phyloP scores from a whole-genome alignment of 768 basidiomycete genomes.

The Asterophora lycoperdoides region DNA sequence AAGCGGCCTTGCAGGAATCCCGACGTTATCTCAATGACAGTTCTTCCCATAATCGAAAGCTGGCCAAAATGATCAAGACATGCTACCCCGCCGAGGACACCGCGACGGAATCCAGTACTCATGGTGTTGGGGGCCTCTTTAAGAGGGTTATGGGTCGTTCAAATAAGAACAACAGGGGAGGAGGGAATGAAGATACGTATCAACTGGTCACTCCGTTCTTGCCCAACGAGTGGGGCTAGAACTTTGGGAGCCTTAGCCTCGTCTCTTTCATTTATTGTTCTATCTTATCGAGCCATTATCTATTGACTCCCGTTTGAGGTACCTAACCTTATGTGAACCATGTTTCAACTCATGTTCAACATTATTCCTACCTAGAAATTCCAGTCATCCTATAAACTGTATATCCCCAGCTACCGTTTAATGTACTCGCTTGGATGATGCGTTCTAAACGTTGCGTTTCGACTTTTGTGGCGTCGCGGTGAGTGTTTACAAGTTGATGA shows the following conservation, averaged over 20 bases:
- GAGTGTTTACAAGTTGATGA: not conserved
- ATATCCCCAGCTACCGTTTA: too few relatives aligned
- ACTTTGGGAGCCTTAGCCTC: not conserved
- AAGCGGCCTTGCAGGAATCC: slow-evolving; percentile 66
- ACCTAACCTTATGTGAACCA: too few relatives aligned
- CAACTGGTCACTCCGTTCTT: slow-evolving; percentile 83
- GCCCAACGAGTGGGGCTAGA: slow-evolving; percentile 66
- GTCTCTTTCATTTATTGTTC: not conserved
- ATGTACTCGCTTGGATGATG: too few relatives aligned
- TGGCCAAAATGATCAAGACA: slow-evolving; percentile 64
- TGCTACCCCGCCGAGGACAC: slow-evolving; percentile 54
- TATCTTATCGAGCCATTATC: not conserved
- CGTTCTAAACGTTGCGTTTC: too few relatives aligned
- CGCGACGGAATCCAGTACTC: slow-evolving; percentile 21
- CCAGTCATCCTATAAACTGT: too few relatives aligned
- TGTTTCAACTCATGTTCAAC: too few relatives aligned
- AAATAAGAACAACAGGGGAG: slow-evolving; percentile 39
- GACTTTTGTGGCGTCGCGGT: too few relatives aligned
- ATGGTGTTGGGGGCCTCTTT: slow-evolving; percentile 49
- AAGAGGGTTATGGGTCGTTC: slow-evolving; percentile 57
- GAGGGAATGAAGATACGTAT: slow-evolving; percentile 74
- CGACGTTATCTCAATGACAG: slow-evolving; percentile 56
- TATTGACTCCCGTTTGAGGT: too few relatives aligned
- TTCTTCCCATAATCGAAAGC: slow-evolving; percentile 55
- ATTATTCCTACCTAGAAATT: too few relatives aligned